phyloP scores from a whole-genome alignment of 2,329 filamentous ascomycete genomes.

The Penicillium rolfsii region DNA sequence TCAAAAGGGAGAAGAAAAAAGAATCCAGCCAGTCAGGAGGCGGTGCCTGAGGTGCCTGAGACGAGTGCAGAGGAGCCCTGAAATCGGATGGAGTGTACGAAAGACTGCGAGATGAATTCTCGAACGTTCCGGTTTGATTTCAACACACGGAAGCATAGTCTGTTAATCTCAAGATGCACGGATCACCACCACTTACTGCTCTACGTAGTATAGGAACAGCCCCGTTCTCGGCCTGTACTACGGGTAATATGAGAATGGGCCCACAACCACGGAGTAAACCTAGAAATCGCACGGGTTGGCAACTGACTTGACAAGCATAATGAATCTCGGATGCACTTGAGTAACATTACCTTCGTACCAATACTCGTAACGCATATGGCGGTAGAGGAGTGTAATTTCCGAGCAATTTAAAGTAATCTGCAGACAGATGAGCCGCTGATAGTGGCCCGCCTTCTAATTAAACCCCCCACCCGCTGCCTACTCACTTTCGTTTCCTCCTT shows the following conservation, averaged over 20 bases:
- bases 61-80: not conserved
- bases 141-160: too few relatives aligned
- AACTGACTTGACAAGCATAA: too few relatives aligned
- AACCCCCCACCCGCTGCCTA: slow-evolving; percentile 4
- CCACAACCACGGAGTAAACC: too few relatives aligned
- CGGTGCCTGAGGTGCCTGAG: slow-evolving; percentile 3
- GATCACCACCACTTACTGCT: too few relatives aligned
- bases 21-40: not conserved
- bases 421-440: not conserved
- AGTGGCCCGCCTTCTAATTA: slow-evolving; percentile 9
- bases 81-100: not conserved
- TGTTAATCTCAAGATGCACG: too few relatives aligned
- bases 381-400: slow-evolving; percentile 6
- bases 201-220: too few relatives aligned
- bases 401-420: not conserved
- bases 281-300: too few relatives aligned
- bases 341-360: not conserved
- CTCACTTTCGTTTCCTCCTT: not conserved
- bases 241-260: too few relatives aligned
- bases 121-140: too few relatives aligned
- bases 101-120: not conserved
- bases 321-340: too few relatives aligned
- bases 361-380: not conserved
- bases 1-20: not conserved
- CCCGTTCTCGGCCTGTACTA: too few relatives aligned